Evolutionary conservation across 805 yeast species (phyloP).

Genomic region (Cyberlindnera xishuangbannaensis): DNA sequence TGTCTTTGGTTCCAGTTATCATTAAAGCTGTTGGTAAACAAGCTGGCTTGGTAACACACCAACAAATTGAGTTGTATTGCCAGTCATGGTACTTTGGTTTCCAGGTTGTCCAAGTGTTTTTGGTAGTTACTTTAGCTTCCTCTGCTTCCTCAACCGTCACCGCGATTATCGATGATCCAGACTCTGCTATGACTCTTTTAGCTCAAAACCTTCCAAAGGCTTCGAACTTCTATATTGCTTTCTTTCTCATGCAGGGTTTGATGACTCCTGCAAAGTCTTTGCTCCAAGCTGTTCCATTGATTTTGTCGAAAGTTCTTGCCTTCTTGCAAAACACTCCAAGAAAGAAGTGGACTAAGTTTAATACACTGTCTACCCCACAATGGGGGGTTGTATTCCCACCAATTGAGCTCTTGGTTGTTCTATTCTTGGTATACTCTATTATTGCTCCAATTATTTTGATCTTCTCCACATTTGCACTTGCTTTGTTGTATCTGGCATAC

Average conservation of each 20-base stretch:
- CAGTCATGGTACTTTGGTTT: slow-evolving; percentile 89
- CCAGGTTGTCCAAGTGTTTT: slow-evolving; percentile 84
- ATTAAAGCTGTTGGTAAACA: slow-evolving; percentile 71
- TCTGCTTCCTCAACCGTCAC: slow-evolving; percentile 73
- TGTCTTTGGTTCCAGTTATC: slow-evolving; percentile 82
- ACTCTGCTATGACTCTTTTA: slow-evolving; percentile 65
- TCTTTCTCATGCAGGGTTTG: slow-evolving; percentile 77
- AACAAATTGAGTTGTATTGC: slow-evolving; percentile 71
- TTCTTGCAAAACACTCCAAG: slow-evolving; percentile 85
- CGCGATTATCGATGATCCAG: slow-evolving; percentile 61
- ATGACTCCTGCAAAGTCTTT: slow-evolving; percentile 70
- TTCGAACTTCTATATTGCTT: slow-evolving; percentile 83
- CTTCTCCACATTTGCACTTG: slow-evolving; percentile 55
- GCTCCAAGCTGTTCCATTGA: slow-evolving; percentile 67
- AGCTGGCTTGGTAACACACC: slow-evolving; percentile 66
- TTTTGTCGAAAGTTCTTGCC: slow-evolving; percentile 67
- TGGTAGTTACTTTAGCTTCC: slow-evolving; percentile 79
- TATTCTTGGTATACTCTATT: slow-evolving; percentile 69
- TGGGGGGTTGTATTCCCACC: slow-evolving; percentile 84
- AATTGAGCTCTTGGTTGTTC: slow-evolving; percentile 67
- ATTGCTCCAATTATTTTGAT: slow-evolving; percentile 71
- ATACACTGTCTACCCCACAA: slow-evolving; percentile 55
- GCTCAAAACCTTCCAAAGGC: slow-evolving; percentile 81
- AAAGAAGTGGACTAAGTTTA: slow-evolving; percentile 78
- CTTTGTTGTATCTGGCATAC: slow-evolving; percentile 54